Percentiles rank a stretch among this genome's conserved stretches.
phyloP scores from a whole-genome alignment of 148 eudicot genomes.

The Fagopyrum tataricum region DNA sequence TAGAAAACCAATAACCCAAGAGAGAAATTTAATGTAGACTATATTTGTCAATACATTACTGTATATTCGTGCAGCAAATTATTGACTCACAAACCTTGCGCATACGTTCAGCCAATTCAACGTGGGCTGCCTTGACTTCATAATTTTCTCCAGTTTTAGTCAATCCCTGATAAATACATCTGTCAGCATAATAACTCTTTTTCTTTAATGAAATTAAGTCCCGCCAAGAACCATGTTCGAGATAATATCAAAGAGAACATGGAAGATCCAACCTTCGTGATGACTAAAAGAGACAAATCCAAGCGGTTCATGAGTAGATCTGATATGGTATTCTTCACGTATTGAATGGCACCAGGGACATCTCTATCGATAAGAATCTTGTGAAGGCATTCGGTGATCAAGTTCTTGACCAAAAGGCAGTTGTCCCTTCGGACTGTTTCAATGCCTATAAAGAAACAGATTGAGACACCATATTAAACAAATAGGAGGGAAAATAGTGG shows the following conservation, averaged over 20 bases:
- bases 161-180: slow-evolving; percentile 54
- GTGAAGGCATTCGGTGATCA: slow-evolving; percentile 87
- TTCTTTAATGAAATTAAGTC: not conserved
- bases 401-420: slow-evolving; percentile 86
- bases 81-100: slow-evolving; percentile 58
- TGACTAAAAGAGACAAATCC: slow-evolving; percentile 92
- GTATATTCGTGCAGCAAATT: not conserved
- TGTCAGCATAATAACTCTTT: slow-evolving; percentile 5
- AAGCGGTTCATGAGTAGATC: slow-evolving; percentile 97
- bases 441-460: slow-evolving; percentile 52
- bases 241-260: slow-evolving; percentile 5
- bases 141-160: slow-evolving; percentile 93
- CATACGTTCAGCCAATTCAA: slow-evolving; percentile 98
- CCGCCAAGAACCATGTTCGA: not conserved
- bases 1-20: not conserved
- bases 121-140: slow-evolving; percentile 97
- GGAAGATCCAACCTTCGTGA: slow-evolving; percentile 63
- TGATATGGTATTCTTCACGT: slow-evolving; percentile 81
- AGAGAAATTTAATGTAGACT: not conserved
- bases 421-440: slow-evolving; percentile 97
- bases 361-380: slow-evolving; percentile 93
- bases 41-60: not conserved
- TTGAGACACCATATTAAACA: not conserved
- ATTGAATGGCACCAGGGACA: slow-evolving; percentile 86
- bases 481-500: not conserved